Evolutionary conservation across 768 basidiomycete genomes (phyloP), one percentile per base, ranked within the genome.

Genomic region (Amanita exitialis): DNA sequence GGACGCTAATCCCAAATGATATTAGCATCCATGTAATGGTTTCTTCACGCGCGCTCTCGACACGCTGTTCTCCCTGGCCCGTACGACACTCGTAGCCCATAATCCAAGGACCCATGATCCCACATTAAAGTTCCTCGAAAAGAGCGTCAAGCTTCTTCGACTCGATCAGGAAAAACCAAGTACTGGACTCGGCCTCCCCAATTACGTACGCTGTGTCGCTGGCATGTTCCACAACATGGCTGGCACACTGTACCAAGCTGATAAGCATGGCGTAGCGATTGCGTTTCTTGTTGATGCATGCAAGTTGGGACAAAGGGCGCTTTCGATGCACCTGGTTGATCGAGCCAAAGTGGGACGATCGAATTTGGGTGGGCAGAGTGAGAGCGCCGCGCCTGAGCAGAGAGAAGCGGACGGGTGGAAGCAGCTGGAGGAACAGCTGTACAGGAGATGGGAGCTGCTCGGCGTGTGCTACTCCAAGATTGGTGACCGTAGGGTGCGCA

Each of bases 401-500:
- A 59, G 55, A 6, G 65, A 64, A 46, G 34, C 12, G 27, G 60
- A 72, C 54, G 54, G 78, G 70, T 86, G 83, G 82, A 67, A 51
- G 39, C 75, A 78, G 55, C 68, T 89, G 1, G 75, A 79, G 52
- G 79, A 82, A 28, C 81, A 85, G 54, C 57, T 92, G 23, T 77
- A 75, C 55, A 73, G 82, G 18, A 69, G 91, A 42, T 94, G 83
- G 77, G 90, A 96, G 66, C 63, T 95, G 27, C 68, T 94, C 21
- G 91, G 78, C 0, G 79, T 85, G 3, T 91, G 89, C 61, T 82
- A 80, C 59, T 74, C 77, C 25, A 92, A 88, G 63, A 80, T 81
- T 23, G 85, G 83, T 0, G 86, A 95, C 56, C 74, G 84, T 18
- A 78, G 77, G 75, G 92, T 89, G 41, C 20, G 39, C 18, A 27